These are phyloP conservation scores for Aspergillus ostianus DNA, from an alignment of 495 filamentous ascomycete species.

Conservation along the genomic window DNA sequence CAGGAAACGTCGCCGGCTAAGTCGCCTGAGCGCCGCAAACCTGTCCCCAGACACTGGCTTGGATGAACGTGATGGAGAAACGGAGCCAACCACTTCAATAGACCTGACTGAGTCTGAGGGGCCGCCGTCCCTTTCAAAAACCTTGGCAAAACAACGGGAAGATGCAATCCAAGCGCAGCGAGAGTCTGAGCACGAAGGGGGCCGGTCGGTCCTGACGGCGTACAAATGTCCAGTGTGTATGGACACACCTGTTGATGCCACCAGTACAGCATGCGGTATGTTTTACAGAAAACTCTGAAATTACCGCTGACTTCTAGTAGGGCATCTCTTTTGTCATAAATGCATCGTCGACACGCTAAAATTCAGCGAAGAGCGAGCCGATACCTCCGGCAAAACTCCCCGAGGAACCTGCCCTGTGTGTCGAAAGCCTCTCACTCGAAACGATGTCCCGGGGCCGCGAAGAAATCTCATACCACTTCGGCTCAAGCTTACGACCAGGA, in stretches of 20 bases:
- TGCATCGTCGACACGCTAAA: constrained; percentile 76
- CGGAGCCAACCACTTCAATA: constrained; percentile 41
- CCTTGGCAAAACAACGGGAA: constrained; percentile 49
- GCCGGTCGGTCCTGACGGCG: constrained; percentile 50
- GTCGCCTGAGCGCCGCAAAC: constrained; percentile 4
- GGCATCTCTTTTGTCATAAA: constrained; percentile 81
- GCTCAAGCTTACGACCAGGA: constrained; percentile 57
- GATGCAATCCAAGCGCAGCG: constrained; percentile 51
- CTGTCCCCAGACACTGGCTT: neutral
- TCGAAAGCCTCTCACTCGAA: constrained; percentile 36
- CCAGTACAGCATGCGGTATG: constrained; percentile 82
- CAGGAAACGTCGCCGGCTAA: constrained; percentile 32
- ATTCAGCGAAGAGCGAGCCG: constrained; percentile 50
- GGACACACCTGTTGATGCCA: constrained; percentile 70
- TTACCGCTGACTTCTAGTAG: constrained; percentile 37
- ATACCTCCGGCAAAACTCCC: constrained; percentile 23
- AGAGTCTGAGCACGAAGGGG: constrained; percentile 42
- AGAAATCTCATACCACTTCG: constrained; percentile 52
- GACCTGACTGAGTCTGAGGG: constrained; percentile 62
- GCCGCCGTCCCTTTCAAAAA: constrained; percentile 40
- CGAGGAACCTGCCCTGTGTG: constrained; percentile 48
- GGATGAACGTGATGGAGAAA: constrained; percentile 12
- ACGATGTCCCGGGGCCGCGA: constrained; percentile 33
- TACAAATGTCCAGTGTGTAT: constrained; percentile 83
- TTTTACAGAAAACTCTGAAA: constrained; percentile 7